phyloP scores from a whole-genome alignment of 352 stramenopile species.

The Detonula confervacea region DNA sequence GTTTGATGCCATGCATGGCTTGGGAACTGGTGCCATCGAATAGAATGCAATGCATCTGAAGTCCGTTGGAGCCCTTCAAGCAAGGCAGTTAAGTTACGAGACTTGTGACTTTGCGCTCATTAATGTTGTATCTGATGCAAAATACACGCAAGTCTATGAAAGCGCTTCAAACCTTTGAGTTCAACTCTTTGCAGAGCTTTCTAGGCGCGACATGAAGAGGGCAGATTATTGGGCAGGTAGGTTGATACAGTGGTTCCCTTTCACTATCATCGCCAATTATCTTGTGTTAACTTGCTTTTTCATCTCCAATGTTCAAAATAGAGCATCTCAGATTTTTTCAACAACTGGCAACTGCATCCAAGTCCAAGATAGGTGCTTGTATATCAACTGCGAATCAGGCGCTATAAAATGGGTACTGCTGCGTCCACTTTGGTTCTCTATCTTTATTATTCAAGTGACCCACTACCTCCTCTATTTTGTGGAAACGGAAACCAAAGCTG shows the following conservation, averaged over 20 bases:
- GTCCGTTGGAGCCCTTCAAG: constrained; percentile 68
- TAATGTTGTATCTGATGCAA: constrained; percentile 38
- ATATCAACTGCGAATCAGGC: constrained; percentile 56
- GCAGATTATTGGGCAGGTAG: constrained; percentile 70
- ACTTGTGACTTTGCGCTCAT: constrained; percentile 72
- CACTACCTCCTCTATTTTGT: too few species aligned
- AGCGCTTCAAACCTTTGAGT: constrained; percentile 37
- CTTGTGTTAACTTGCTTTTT: too few species aligned
- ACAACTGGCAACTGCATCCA: neutral
- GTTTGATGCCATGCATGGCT: constrained; percentile 69
- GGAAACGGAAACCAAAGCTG: too few species aligned
- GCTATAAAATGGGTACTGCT: constrained; percentile 67
- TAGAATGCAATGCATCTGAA: constrained; percentile 88
- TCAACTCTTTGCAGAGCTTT: constrained; percentile 18
- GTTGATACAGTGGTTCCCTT: constrained; percentile 84
- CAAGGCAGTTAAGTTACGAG: constrained; percentile 72
- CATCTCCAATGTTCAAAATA: too few species aligned
- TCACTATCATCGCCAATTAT: too few species aligned
- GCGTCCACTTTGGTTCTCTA: too few species aligned
- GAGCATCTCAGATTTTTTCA: neutral
- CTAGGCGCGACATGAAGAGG: constrained; percentile 8
- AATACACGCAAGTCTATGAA: constrained; percentile 45
- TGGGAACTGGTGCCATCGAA: constrained; percentile 86
- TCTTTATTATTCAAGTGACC: too few species aligned
- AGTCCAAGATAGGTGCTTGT: constrained; percentile 28